Percentiles rank a stretch among this genome's conserved stretches.
These are phyloP conservation scores for Globisporangium recalcitrans DNA, from an alignment of 352 stramenopile species.

Conservation along the genomic window DNA sequence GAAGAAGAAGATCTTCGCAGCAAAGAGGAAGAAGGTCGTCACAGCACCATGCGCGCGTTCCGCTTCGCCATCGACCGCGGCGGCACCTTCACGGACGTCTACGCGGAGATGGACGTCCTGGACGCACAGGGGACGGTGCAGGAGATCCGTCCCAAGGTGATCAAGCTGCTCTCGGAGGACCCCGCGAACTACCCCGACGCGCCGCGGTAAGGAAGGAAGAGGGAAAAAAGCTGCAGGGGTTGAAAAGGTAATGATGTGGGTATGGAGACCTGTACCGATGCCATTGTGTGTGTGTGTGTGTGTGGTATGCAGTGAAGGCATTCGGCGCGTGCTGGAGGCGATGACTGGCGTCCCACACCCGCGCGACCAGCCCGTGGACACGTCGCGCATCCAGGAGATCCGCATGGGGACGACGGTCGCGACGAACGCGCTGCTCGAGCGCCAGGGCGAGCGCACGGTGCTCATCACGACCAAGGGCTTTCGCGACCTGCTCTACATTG, in stretches of 20 bases:
- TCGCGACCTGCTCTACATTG: conserved; percentile 96
- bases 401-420: conserved; percentile 97
- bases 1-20: no score
- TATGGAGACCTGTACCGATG: background rate
- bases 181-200: conserved; percentile 97
- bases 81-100: conserved; percentile 98
- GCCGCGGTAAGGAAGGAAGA: conserved; percentile 57
- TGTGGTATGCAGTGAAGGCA: conserved; percentile 65
- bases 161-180: conserved; percentile 98
- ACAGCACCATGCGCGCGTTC: conserved; percentile 55
- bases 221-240: background rate
- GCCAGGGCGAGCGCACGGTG: conserved; percentile 92
- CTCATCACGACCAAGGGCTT: conserved; percentile 96
- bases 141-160: conserved; percentile 72
- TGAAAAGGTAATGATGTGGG: background rate
- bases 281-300: background rate
- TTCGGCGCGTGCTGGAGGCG: conserved; percentile 92
- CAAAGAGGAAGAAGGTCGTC: background rate
- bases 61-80: conserved; percentile 97
- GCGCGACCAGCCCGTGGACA: conserved; percentile 82
- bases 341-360: conserved; percentile 89
- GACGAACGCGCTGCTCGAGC: conserved; percentile 98
- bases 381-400: conserved; percentile 91
- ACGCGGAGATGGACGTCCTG: conserved; percentile 88
- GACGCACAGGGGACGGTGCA: conserved; percentile 43